A percentile compares a stretch with the other conserved stretches of the same genome.
These are phyloP conservation scores for Lipomyces spencermartinsiae DNA, from an alignment of 805 yeast species.

Conservation along the genomic window DNA sequence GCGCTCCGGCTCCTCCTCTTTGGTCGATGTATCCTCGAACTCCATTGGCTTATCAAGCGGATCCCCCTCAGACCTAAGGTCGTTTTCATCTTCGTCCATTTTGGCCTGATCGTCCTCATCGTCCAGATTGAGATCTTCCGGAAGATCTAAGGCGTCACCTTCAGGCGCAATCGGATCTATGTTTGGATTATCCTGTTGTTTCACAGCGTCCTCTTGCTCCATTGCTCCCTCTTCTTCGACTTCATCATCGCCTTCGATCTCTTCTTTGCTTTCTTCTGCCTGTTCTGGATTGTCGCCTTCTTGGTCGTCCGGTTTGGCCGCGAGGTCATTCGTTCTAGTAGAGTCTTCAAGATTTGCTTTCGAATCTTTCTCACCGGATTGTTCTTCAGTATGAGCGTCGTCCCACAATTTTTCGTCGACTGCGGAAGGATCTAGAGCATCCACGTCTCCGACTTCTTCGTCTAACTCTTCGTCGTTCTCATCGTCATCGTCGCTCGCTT, in stretches of 20 bases:
- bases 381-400: slow-evolving; percentile 47
- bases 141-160: slow-evolving; percentile 83
- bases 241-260: slow-evolving; percentile 46
- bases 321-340: slow-evolving; percentile 29
- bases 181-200: slow-evolving; percentile 51
- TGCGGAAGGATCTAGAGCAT: slow-evolving; percentile 50
- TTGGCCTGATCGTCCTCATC: slow-evolving; percentile 69
- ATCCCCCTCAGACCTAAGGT: slow-evolving; percentile 46
- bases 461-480: slow-evolving; percentile 80
- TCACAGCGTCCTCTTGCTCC: slow-evolving; percentile 48
- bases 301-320: slow-evolving; percentile 27
- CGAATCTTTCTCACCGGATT: slow-evolving; percentile 44
- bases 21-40: slow-evolving; percentile 44
- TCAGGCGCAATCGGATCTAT: slow-evolving; percentile 77
- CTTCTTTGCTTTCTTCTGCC: slow-evolving; percentile 37
- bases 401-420: slow-evolving; percentile 51
- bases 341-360: slow-evolving; percentile 35
- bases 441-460: slow-evolving; percentile 53
- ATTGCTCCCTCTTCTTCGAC: slow-evolving; percentile 44
- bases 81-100: slow-evolving; percentile 51
- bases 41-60: slow-evolving; percentile 45
- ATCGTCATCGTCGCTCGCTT: slow-evolving; percentile 70
- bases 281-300: slow-evolving; percentile 31
- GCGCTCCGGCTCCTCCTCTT: slow-evolving; percentile 45
- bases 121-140: slow-evolving; percentile 90